Conservation (phyloP, 768 basidiomycete genomes). For the Rhizopogon rudus region DNA sequence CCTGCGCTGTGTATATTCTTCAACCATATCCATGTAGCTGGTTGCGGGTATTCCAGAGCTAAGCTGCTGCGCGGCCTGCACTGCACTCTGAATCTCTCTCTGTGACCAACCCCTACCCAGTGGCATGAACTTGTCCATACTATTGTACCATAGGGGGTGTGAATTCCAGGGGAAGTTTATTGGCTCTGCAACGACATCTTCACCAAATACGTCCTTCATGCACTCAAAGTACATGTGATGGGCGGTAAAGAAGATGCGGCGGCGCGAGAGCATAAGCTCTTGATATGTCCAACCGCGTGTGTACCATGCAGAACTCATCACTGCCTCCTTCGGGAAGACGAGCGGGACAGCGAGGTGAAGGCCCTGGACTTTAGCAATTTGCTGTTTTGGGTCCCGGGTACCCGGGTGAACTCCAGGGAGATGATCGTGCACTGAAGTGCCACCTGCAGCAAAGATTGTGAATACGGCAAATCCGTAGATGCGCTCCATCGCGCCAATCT, state of each 20-base stretch:
- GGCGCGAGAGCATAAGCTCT: constrained; percentile 12
- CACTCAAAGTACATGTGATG: constrained; percentile 20
- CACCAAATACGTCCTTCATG: constrained; percentile 12
- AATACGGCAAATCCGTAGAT: neutral
- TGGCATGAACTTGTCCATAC: too few species aligned
- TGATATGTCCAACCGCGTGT: constrained; percentile 21
- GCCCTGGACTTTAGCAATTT: constrained; percentile 1
- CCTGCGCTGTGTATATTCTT: neutral
- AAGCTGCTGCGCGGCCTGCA: too few species aligned
- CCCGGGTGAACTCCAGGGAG: neutral
- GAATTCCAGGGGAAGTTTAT: neutral
- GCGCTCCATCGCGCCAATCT: constrained; percentile 6
- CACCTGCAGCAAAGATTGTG: constrained; percentile 3
- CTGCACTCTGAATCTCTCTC: too few species aligned
- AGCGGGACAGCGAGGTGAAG: constrained; percentile 3
- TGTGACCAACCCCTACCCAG: too few species aligned
- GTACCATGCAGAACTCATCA: constrained; percentile 8
- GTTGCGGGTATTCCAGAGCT: too few species aligned
- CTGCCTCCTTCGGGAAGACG: too few species aligned
- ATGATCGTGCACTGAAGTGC: neutral
- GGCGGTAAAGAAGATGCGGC: constrained; percentile 15
- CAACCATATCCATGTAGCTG: neutral
- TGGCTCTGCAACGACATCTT: constrained; percentile 15
- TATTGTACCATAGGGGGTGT: too few species aligned
- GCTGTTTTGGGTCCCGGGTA: neutral